Evolutionary conservation across 768 basidiomycete species (phyloP).

Genomic region (Hygrophoropsis aurantiaca): DNA sequence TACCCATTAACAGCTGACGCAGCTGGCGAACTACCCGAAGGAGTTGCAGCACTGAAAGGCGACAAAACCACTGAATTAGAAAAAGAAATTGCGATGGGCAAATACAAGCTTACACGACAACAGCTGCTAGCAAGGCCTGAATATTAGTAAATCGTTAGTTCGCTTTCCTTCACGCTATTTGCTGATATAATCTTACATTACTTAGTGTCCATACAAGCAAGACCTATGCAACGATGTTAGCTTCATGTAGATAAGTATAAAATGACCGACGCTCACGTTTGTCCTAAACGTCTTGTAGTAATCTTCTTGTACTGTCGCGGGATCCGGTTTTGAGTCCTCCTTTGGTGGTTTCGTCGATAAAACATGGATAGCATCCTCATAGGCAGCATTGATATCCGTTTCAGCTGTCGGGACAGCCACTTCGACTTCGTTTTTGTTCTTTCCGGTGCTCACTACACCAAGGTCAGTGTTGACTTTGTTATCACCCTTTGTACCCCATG

Average conservation of each 20-base stretch:
- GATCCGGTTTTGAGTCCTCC: slow-evolving; percentile 61
- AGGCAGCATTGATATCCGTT: slow-evolving; percentile 85
- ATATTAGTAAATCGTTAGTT: too few species aligned
- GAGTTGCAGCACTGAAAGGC: slow-evolving; percentile 34
- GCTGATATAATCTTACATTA: too few species aligned
- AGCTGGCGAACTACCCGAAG: slow-evolving; percentile 48
- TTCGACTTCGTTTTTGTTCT: slow-evolving; percentile 80
- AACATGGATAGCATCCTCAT: slow-evolving; percentile 88
- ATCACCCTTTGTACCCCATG: slow-evolving; percentile 96
- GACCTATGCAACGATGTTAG: slow-evolving; percentile 43
- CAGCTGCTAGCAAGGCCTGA: slow-evolving; percentile 70
- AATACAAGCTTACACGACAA: slow-evolving; percentile 58
- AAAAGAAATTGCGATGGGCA: neutral
- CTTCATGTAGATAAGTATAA: neutral
- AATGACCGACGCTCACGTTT: slow-evolving; percentile 46
- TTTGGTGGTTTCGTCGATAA: slow-evolving; percentile 78
- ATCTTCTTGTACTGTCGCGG: slow-evolving; percentile 71
- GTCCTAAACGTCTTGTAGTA: slow-evolving; percentile 90
- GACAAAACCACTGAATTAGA: slow-evolving; percentile 4
- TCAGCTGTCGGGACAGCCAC: slow-evolving; percentile 83
- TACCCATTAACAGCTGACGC: slow-evolving; percentile 72
- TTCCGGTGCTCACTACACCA: slow-evolving; percentile 69
- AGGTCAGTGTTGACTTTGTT: slow-evolving; percentile 85
- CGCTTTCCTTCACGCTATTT: too few species aligned
- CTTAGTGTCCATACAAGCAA: slow-evolving; percentile 86